phyloP scores from a whole-genome alignment of 2,329 filamentous ascomycete species.

The Colletotrichum sp. region DNA sequence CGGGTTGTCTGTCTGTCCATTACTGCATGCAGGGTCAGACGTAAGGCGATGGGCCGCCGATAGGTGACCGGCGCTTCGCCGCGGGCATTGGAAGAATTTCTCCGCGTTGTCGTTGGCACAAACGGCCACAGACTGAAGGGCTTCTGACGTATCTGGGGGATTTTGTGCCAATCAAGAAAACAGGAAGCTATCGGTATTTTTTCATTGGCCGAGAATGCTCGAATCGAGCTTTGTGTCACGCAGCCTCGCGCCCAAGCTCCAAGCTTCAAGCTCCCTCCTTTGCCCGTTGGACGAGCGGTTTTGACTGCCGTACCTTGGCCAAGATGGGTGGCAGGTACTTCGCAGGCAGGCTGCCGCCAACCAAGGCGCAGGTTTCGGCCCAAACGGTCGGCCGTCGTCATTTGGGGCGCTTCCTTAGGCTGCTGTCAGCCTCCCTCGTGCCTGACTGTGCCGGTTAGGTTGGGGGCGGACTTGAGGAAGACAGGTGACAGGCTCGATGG shows the following conservation, averaged over 20 bases:
- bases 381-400: background rate
- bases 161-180: constrained; percentile 10
- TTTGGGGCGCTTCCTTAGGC: constrained; percentile 24
- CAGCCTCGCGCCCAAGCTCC: constrained; percentile 15
- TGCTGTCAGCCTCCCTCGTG: constrained; percentile 31
- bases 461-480: background rate
- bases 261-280: background rate
- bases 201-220: background rate
- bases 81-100: constrained; percentile 20
- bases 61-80: background rate
- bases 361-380: constrained; percentile 13
- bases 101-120: background rate
- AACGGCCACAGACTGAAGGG: background rate
- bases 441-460: constrained; percentile 21
- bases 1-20: background rate
- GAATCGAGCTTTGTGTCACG: constrained; percentile 5
- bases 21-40: constrained; percentile 23
- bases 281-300: background rate
- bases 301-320: background rate
- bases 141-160: background rate
- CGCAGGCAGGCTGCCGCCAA: background rate
- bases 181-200: background rate
- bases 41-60: constrained; percentile 22
- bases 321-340: background rate
- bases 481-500: constrained; percentile 12